Conservation (phyloP, 108 stramenopile species). For the Skeletonema costatum region DNA sequence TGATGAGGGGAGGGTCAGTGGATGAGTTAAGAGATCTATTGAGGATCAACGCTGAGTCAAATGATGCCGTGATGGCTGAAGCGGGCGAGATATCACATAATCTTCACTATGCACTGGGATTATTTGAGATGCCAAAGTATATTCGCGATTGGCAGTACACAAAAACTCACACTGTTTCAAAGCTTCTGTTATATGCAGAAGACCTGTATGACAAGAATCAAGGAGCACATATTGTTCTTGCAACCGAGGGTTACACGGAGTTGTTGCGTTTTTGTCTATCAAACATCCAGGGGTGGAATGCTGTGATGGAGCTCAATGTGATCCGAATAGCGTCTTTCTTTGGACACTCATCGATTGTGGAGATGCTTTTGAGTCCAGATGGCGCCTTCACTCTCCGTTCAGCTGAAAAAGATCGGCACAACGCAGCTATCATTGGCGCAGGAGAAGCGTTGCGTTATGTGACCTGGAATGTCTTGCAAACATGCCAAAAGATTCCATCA, state of each 20-base stretch:
- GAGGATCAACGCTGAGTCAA: background rate
- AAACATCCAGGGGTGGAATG: background rate
- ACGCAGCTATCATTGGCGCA: background rate
- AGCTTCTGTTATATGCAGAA: background rate
- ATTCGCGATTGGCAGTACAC: background rate
- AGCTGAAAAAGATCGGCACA: background rate
- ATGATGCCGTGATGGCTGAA: background rate
- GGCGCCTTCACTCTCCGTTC: background rate
- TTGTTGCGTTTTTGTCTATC: background rate
- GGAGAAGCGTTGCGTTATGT: background rate
- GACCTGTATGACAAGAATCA: background rate
- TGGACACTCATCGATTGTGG: background rate
- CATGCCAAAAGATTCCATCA: background rate
- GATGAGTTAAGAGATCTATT: background rate
- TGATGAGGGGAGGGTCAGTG: background rate
- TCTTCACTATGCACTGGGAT: background rate
- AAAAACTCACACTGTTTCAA: background rate
- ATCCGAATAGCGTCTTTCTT: background rate
- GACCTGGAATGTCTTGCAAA: background rate
- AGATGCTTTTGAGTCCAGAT: background rate
- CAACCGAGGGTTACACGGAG: background rate
- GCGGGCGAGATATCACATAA: background rate
- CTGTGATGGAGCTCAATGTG: background rate
- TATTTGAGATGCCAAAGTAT: background rate
- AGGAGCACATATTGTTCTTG: background rate